These are phyloP conservation scores for Entomortierella parvispora DNA, from an alignment of 192 early-diverging fungal species.

Conservation along the genomic window DNA sequence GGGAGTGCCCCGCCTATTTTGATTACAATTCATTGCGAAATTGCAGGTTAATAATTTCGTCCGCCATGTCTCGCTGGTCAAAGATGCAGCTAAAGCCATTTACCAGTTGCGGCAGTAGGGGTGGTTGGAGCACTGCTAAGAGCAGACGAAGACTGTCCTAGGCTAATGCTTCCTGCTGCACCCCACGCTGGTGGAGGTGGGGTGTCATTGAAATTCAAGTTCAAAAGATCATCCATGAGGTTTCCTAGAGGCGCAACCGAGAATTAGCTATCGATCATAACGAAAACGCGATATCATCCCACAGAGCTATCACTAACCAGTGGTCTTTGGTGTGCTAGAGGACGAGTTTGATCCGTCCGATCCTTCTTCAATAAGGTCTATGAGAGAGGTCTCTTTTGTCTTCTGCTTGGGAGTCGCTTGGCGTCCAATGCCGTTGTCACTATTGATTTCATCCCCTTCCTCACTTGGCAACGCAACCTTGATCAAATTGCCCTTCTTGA, in stretches of 20 bases:
- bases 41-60: neutral
- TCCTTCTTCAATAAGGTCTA: conserved; percentile 53
- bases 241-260: conserved; percentile 24
- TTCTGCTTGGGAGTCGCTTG: neutral
- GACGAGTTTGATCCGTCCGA: conserved; percentile 10
- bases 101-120: neutral
- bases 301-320: conserved; percentile 19
- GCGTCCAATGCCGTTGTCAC: conserved; percentile 1
- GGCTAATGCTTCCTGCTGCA: conserved; percentile 40
- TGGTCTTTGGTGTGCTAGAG: conserved; percentile 25
- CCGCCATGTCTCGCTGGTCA: neutral
- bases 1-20: conserved; percentile 1
- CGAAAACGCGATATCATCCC: no score
- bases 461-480: conserved; percentile 28
- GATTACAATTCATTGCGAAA: neutral
- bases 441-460: conserved; percentile 13
- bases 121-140: conserved; percentile 8
- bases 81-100: neutral
- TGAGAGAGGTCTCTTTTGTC: conserved; percentile 52
- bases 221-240: conserved; percentile 54
- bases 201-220: conserved; percentile 41
- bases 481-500: conserved; percentile 59
- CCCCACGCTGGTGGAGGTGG: conserved; percentile 41
- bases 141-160: conserved; percentile 9
- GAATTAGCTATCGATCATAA: no score